Evolutionary conservation across 2,329 filamentous ascomycete species (phyloP), one percentile per base, ranked within the genome.

Genomic region (Pleoardoris graminearum): DNA sequence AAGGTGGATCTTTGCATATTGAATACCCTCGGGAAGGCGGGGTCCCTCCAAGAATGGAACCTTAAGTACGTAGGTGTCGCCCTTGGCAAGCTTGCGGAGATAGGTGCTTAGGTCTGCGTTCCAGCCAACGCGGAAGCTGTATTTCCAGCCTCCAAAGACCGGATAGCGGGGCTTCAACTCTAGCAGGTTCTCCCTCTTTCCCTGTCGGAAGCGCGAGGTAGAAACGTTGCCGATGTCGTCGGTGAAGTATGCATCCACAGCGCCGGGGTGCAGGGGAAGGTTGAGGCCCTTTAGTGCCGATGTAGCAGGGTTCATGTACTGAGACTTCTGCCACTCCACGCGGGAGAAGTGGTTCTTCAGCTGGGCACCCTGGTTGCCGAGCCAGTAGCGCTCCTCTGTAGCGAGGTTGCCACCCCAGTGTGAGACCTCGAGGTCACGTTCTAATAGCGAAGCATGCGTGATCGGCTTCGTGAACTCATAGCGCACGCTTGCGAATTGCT

Each of bases 371-470:
- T 88, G 85, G 80, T 99, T 93, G 66, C 85, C 84, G 61, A 97
- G 81, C 74, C 88, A 90, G 77, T 96, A 97, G 52, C 90, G 85
- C 78, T 99, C 94, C 77, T 99, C 94, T 44, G 92, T 91, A 1
- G 94, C 94, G 48, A 97, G 77, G 71, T 99, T 99, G 57, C 94
- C 94, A 61, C 94, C 94, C 94, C 94, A 99, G 76, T 97, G 94
- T 71, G 90, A 96, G 65, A 99, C 88, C 74, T 99, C 94, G 58
- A 99, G 79, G 67, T 97, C 92, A 54, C 94, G 87, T 76, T 97
- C 90, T 54, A 99, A 80, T 14, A 84, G 79, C 29, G 85, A 85
- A 45, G 91, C 84, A 68, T 94, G 90, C 37, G 86, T 88, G 51
- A 99, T 80, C 11, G 94, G 93, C 76, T 93, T 95, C 59, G 90